Conservation (phyloP, 208 protist species). For the Leishmania mexicana region DNA sequence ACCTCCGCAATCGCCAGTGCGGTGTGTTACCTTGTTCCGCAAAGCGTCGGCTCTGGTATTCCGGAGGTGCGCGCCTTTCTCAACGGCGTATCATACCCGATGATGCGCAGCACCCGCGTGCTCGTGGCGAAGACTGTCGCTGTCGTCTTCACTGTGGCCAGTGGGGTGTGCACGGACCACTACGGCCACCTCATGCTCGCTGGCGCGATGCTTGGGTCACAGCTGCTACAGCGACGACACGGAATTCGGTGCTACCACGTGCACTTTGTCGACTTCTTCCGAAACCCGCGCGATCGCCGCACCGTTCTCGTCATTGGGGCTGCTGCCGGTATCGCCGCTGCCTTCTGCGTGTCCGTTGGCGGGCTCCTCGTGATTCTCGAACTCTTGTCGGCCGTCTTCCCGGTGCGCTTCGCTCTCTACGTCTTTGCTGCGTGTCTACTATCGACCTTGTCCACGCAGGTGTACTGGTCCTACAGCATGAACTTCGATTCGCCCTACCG, state of each 20-base stretch:
- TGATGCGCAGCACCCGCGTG: slow-evolving; percentile 38
- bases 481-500: slow-evolving; percentile 43
- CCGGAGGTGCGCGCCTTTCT: slow-evolving; percentile 59
- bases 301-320: slow-evolving; percentile 52
- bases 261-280: slow-evolving; percentile 60
- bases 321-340: slow-evolving; percentile 52
- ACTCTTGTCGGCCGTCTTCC: slow-evolving; percentile 50
- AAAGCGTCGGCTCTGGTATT: slow-evolving; percentile 42
- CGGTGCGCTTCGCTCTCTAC: slow-evolving; percentile 60
- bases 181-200: slow-evolving; percentile 51
- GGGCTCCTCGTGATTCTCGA: slow-evolving; percentile 63
- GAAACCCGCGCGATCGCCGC: slow-evolving; percentile 57
- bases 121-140: slow-evolving; percentile 44
- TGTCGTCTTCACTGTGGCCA: slow-evolving; percentile 42
- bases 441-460: slow-evolving; percentile 48
- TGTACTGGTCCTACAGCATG: slow-evolving; percentile 51
- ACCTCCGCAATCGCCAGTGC: slow-evolving; percentile 38
- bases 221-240: slow-evolving; percentile 41
- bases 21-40: slow-evolving; percentile 42
- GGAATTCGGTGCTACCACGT: slow-evolving; percentile 47
- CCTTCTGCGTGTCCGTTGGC: slow-evolving; percentile 56
- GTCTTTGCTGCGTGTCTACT: slow-evolving; percentile 60
- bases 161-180: slow-evolving; percentile 52
- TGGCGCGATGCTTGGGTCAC: slow-evolving; percentile 59
- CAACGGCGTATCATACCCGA: slow-evolving; percentile 57